These are phyloP conservation scores for Silene coronaria DNA, from an alignment of 179 eudicot genomes.

Conservation along the genomic window DNA sequence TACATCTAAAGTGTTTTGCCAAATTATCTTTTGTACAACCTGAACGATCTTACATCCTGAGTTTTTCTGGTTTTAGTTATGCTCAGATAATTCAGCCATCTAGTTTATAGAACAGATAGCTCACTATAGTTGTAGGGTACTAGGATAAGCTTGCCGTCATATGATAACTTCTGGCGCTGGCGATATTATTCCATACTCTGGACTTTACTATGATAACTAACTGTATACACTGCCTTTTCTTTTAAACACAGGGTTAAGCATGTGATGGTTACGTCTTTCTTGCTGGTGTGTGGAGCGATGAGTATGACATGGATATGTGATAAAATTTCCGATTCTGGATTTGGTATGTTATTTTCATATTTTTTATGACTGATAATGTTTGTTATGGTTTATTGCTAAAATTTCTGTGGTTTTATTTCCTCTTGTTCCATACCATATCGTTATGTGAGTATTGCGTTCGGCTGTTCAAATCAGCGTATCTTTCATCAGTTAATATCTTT, in stretches of 20 bases:
- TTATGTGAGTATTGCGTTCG: background rate
- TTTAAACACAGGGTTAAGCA: constrained; percentile 54
- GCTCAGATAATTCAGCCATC: background rate
- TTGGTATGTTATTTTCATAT: constrained; percentile 48
- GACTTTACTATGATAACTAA: background rate
- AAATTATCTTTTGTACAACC: background rate
- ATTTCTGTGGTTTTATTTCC: background rate
- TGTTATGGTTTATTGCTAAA: background rate
- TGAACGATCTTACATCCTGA: background rate
- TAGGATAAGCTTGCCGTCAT: background rate
- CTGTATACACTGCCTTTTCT: background rate
- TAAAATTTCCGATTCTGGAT: constrained; percentile 82
- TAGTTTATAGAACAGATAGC: background rate
- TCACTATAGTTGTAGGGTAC: background rate
- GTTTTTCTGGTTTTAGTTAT: constrained; percentile 4
- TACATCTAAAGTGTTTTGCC: background rate
- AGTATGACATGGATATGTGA: constrained; percentile 92
- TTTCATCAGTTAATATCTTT: background rate
- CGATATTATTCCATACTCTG: background rate
- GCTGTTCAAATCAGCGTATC: background rate
- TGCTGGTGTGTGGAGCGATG: constrained; percentile 91
- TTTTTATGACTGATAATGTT: background rate
- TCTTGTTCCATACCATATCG: background rate
- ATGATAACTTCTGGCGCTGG: background rate
- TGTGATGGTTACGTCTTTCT: constrained; percentile 69